Base-by-base conservation (phyloP, 208 protist genomes). In the Tritrichomonas foetus region DNA sequence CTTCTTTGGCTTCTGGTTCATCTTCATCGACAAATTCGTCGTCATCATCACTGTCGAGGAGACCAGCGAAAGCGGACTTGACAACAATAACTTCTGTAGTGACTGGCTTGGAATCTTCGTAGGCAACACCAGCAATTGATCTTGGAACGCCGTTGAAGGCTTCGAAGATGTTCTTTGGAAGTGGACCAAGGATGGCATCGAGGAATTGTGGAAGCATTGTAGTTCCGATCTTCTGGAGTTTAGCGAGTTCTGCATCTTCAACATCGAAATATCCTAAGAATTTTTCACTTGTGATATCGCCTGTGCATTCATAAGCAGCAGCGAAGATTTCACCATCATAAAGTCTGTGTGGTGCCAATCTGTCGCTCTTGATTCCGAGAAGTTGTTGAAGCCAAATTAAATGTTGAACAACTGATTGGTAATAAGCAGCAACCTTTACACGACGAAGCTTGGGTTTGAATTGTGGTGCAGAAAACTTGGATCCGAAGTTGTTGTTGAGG, bases 311-410 rank as follows among this genome's bases (percentile, higher is more conserved):
- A 39, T 89, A 89, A 57, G 30, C 5, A 39, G 78, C 78, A 11
- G 78, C 78, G 30, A 89, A 89, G 20, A 89, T 89, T 20, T 89
- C 41, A 13, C 78, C 78, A 89, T 89, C 78, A 57, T 39, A 89
- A 47, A 89, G 41, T 33, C 78, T 3, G 30, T 57, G 41, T 57
- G 78, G 78, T 27, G 53, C 57, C 14, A 39, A 13, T 0, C 44
- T 57, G 3, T 53, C 78, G 5, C 1, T 39, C 78, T 89, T 89
- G 13, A 53, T 13, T 20, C 78, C 78, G 5, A 89, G 25, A 20
- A 89, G 16, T 49, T 89, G 78, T 36, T 89, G 78, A 8, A 89
- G 20, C 41, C 41, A 47, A 14, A 89, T 1, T 27, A 89, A 33
- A 33, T 89, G 78, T 36, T 89, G 78, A 39, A 89, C 14, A 16